A percentile compares a stretch with the other conserved stretches of the same genome.
These are phyloP conservation scores for Danielozyma ontarioensis DNA, from an alignment of 805 yeast genomes.

Conservation along the genomic window DNA sequence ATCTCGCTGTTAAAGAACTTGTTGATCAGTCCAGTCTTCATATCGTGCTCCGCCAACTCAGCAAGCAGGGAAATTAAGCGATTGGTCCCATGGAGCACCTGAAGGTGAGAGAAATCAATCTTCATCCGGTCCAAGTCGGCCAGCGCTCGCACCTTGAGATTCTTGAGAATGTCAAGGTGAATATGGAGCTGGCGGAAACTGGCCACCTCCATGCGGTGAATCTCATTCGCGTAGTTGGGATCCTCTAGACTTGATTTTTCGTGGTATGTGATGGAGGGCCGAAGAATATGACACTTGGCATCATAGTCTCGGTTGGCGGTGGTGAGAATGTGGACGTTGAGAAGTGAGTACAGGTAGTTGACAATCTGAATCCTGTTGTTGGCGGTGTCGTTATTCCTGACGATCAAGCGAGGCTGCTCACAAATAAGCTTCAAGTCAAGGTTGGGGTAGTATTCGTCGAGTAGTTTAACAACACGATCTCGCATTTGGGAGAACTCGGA, in stretches of 20 bases:
- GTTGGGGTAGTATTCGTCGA: constrained; percentile 29
- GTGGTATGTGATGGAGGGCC: constrained; percentile 26
- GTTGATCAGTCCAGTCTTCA: constrained; percentile 26
- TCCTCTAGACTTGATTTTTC: constrained; percentile 15
- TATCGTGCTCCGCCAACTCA: constrained; percentile 15
- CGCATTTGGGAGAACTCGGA: constrained; percentile 1
- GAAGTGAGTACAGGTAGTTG: constrained; percentile 28
- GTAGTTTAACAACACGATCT: constrained; percentile 13
- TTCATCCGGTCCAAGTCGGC: constrained; percentile 15
- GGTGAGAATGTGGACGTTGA: constrained; percentile 29
- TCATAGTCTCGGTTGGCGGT: constrained; percentile 27
- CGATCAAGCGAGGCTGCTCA: constrained; percentile 29
- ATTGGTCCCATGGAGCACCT: constrained; percentile 26
- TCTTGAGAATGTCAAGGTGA: constrained; percentile 20
- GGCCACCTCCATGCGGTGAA: constrained; percentile 17
- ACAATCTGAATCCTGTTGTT: constrained; percentile 19
- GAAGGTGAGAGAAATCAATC: constrained; percentile 24
- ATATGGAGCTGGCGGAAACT: constrained; percentile 13
- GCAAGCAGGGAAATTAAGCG: constrained; percentile 22
- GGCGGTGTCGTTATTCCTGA: constrained; percentile 15
- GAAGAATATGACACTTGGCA: constrained; percentile 27
- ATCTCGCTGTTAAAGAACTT: constrained; percentile 18
- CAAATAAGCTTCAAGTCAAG: constrained; percentile 23
- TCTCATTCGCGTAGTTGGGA: constrained; percentile 1
- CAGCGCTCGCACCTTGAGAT: constrained; percentile 19